Evolutionary conservation across 805 yeast genomes (phyloP), one percentile per base, ranked within the genome.

Genomic region (Ogataea populi-albae): DNA sequence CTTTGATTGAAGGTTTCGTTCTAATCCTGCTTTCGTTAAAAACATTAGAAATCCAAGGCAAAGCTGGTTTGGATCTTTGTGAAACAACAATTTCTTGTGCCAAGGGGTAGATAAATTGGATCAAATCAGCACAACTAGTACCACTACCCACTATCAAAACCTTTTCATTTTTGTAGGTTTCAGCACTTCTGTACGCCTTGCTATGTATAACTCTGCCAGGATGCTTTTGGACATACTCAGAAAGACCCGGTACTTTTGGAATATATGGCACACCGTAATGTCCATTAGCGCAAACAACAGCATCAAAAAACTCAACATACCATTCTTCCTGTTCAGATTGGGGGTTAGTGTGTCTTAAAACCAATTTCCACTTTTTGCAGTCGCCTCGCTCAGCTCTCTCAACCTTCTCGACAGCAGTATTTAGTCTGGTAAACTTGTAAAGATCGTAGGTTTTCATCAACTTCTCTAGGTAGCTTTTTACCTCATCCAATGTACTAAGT

Each of bases 91-190:
- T 46, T 28, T 26, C 52, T 44, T 14, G 57, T 23, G 47, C 41
- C 12, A 24, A 34, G 9, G 69, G 55, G 20, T 57, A 35, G 11
- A 62, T 47, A 39, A 71, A 71, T 46, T 71, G 75, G 9, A 68
- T 49, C 4, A 73, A 46, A 49, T 86, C 95, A 12, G 75, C 70
- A 7, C 87, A 93, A 38, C 85, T 75, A 4, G 87, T 76, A 14
- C 78, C 73, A 43, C 75, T 38, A 12, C 59, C 62, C 12, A 57
- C 50, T 10, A 56, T 26, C 9, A 56, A 29, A 4, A 64, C 63
- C 11, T 49, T 58, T 35, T 63, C 55, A 32, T 50, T 54, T 26
- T 40, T 45, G 30, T 55, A 58, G 3, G 46, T 49, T 1, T 53
- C 50, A 6, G 56, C 35, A 11, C 41, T 38, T 38, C 69, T 50